A percentile compares a stretch with the other conserved stretches of the same genome.
Conservation (phyloP, 2,329 filamentous ascomycete genomes). For the Emydomyces testavorans region DNA sequence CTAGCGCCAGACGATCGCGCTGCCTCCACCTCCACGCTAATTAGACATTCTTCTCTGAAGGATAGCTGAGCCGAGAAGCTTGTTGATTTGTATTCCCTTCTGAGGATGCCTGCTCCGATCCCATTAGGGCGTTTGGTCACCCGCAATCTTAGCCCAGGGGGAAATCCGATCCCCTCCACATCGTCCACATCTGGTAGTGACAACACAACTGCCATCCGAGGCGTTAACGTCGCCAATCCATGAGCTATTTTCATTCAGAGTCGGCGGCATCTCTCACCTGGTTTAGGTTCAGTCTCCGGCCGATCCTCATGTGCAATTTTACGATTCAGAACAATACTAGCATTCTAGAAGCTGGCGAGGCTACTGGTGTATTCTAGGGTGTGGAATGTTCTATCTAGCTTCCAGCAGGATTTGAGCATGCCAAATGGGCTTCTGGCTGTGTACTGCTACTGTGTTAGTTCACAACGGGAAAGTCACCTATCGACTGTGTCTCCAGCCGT, state of each 20-base stretch:
- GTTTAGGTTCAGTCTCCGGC: conserved; percentile 12
- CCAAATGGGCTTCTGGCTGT: too few relatives aligned
- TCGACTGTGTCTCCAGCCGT: neutral
- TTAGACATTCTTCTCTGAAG: conserved; percentile 15
- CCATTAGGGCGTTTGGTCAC: conserved; percentile 4
- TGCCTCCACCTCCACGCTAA: conserved; percentile 11
- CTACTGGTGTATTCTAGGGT: conserved; percentile 3
- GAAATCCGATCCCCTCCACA: neutral
- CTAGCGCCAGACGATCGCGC: conserved; percentile 15
- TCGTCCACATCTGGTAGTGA: conserved; percentile 1
- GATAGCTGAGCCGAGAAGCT: too few relatives aligned
- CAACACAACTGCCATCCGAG: neutral
- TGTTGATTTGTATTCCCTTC: too few relatives aligned
- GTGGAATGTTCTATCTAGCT: neutral
- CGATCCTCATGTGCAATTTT: conserved; percentile 12
- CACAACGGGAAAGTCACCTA: neutral
- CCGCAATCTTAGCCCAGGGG: conserved; percentile 10
- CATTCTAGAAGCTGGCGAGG: conserved; percentile 10
- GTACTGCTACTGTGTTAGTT: neutral
- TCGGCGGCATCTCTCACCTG: conserved; percentile 2
- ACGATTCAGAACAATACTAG: conserved; percentile 4
- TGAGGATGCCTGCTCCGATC: conserved; percentile 15
- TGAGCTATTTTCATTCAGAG: neutral
- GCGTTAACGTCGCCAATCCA: neutral
- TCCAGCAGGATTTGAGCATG: neutral